A percentile compares a stretch with the other conserved stretches of the same genome.
Evolutionary conservation across 2,329 filamentous ascomycete genomes (phyloP).

Genomic region (Xylariaceae sp.): DNA sequence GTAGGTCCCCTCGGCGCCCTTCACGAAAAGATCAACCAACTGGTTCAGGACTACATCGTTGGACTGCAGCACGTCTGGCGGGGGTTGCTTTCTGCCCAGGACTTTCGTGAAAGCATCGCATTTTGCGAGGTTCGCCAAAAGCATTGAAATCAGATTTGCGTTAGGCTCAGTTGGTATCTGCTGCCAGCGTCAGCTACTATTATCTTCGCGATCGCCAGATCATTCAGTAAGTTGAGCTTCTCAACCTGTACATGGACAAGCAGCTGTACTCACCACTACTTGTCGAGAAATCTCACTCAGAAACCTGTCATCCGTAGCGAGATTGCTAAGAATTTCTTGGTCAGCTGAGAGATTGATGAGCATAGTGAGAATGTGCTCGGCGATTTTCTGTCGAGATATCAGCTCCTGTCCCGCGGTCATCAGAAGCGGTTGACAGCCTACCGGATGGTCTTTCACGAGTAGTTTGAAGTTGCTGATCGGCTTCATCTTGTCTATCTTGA

Average conservation of each 20-base stretch:
- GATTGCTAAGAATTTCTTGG: conserved; percentile 60
- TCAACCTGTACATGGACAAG: neutral
- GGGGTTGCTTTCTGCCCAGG: conserved; percentile 57
- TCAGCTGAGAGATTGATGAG: conserved; percentile 82
- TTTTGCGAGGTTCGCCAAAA: conserved; percentile 87
- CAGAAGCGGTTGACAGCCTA: conserved; percentile 32
- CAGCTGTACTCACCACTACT: conserved; percentile 56
- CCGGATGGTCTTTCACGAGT: conserved; percentile 73
- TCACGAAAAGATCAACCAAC: conserved; percentile 91
- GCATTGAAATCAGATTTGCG: conserved; percentile 80
- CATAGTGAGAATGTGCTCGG: conserved; percentile 87
- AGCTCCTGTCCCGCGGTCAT: conserved; percentile 3
- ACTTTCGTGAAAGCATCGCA: conserved; percentile 64
- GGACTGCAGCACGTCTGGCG: conserved; percentile 63
- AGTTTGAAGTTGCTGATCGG: conserved; percentile 85
- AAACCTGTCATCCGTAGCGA: conserved; percentile 75
- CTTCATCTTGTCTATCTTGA: conserved; percentile 71
- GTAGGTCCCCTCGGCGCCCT: conserved; percentile 72
- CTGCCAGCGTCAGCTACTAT: conserved; percentile 9
- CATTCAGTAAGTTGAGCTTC: neutral
- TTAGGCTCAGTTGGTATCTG: conserved; percentile 69
- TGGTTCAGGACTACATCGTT: conserved; percentile 77
- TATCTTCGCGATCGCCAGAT: neutral
- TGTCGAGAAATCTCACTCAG: conserved; percentile 64
- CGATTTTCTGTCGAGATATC: conserved; percentile 56